These are phyloP conservation scores for Polygonum maritimum DNA, from an alignment of 148 eudicot genomes.

Conservation along the genomic window DNA sequence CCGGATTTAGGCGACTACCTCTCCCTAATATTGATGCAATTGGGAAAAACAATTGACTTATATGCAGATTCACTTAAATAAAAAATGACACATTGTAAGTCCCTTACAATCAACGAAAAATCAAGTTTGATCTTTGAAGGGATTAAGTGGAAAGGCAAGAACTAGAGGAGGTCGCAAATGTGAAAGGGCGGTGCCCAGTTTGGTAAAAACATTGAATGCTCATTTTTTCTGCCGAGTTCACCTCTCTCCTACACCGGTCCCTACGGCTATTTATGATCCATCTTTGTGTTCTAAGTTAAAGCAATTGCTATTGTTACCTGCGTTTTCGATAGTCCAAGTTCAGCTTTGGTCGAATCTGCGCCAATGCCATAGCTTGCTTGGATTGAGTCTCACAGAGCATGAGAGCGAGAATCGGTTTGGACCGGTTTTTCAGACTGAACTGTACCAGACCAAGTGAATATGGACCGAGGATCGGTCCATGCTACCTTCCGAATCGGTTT, in stretches of 20 bases:
- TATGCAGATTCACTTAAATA: not conserved
- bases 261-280: not conserved
- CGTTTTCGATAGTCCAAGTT: not conserved
- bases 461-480: too few species aligned
- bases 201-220: not conserved
- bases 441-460: too few species aligned
- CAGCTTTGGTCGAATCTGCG: not conserved
- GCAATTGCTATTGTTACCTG: not conserved
- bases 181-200: not conserved
- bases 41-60: not conserved
- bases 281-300: not conserved
- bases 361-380: not conserved
- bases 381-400: not conserved
- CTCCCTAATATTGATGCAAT: not conserved
- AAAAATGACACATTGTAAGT: not conserved
- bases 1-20: not conserved
- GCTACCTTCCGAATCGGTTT: too few species aligned
- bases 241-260: not conserved
- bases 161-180: not conserved
- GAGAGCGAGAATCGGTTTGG: too few species aligned
- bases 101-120: not conserved
- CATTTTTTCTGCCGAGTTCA: not conserved
- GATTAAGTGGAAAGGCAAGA: not conserved
- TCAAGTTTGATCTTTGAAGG: not conserved
- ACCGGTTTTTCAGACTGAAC: too few species aligned